Conservation (phyloP, 345 rosid genomes). For the Eucalyptus pumila region DNA sequence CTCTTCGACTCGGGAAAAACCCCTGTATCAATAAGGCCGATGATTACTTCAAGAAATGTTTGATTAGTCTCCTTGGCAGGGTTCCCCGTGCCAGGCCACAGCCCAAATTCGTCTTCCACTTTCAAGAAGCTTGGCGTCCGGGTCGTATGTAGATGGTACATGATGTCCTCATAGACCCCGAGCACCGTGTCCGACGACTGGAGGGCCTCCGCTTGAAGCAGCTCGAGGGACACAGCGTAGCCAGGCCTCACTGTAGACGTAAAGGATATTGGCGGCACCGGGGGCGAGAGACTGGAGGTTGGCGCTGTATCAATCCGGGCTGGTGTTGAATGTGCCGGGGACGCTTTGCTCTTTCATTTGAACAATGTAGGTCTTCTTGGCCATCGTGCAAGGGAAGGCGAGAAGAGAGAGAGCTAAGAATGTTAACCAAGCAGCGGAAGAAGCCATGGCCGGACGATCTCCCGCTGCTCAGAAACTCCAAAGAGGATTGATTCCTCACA, state of each 20-base stretch:
- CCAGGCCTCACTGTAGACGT: conserved; percentile 61
- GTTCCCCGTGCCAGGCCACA: conserved; percentile 20
- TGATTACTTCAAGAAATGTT: conserved; percentile 23
- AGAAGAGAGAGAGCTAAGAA: not conserved
- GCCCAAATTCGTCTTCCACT: conserved; percentile 8
- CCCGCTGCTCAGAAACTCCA: not conserved
- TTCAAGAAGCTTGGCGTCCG: conserved; percentile 57
- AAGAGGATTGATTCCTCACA: not conserved
- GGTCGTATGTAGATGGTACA: conserved; percentile 75
- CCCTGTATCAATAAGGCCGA: conserved; percentile 84
- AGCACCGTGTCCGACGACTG: conserved; percentile 32
- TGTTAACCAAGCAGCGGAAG: not conserved
- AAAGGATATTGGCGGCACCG: not conserved
- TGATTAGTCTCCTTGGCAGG: not conserved
- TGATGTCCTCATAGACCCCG: conserved; percentile 53
- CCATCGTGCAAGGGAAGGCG: not conserved
- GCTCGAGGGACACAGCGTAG: conserved; percentile 51
- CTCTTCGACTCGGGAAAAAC: conserved; percentile 80
- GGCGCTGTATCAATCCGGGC: conserved; percentile 56
- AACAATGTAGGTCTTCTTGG: conserved; percentile 58
- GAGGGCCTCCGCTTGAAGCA: conserved; percentile 35
- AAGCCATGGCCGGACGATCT: not conserved
- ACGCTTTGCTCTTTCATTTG: conserved; percentile 53
- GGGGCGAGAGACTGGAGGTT: conserved; percentile 46
- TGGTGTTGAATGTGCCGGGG: conserved; percentile 37